Percentiles rank a stretch among this genome's conserved stretches.
Conservation (phyloP, 2,329 filamentous ascomycete species). For the Colletotrichum gloeosporioides region DNA sequence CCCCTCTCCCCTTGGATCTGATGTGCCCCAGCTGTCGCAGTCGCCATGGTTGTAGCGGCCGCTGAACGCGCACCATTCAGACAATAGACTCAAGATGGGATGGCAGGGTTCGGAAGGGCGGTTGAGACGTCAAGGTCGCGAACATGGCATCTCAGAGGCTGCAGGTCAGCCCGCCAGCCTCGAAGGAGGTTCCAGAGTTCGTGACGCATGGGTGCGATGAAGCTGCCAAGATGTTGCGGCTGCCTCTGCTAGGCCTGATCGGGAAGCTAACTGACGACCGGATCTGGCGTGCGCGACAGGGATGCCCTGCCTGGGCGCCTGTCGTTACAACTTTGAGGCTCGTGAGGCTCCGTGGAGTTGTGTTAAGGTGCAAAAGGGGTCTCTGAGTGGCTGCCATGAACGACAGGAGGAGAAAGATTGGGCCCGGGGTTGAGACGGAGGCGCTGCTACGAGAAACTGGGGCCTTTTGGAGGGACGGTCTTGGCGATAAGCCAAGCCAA, state of each 20-base stretch:
- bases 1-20: neutral
- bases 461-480: neutral
- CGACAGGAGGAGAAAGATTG: neutral
- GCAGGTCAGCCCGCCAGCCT: neutral
- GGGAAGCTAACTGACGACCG: neutral
- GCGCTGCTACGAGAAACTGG: neutral
- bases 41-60: neutral
- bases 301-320: neutral
- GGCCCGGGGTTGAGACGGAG: slow-evolving; percentile 4
- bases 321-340: slow-evolving; percentile 7
- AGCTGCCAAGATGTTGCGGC: slow-evolving; percentile 22
- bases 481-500: neutral
- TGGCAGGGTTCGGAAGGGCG: neutral
- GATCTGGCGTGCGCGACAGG: neutral
- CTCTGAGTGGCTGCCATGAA: neutral
- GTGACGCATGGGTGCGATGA: slow-evolving; percentile 13
- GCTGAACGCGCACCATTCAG: neutral
- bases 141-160: neutral
- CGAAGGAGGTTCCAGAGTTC: neutral
- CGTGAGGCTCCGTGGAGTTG: neutral
- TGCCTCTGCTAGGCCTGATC: neutral
- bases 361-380: neutral
- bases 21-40: neutral
- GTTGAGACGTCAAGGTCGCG: slow-evolving; percentile 4
- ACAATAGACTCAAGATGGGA: slow-evolving; percentile 3